Evolutionary conservation across 2,329 filamentous ascomycete species (phyloP).

Genomic region (Fusarium stilboides): DNA sequence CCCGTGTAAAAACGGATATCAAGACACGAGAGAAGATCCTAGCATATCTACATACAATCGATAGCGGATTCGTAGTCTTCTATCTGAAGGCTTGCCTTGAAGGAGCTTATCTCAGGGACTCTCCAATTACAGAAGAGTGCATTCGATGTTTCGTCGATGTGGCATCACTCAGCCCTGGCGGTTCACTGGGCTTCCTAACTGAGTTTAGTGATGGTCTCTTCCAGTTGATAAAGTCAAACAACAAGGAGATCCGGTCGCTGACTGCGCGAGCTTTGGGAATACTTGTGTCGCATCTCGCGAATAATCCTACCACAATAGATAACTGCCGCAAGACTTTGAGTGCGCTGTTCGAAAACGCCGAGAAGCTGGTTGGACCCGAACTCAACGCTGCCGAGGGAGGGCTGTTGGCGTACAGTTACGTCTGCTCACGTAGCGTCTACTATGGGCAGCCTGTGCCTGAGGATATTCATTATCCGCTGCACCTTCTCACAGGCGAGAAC

Average conservation of each 20-base stretch:
- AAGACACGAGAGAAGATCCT: constrained; percentile 73
- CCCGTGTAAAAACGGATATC: constrained; percentile 79
- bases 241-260: constrained; percentile 75
- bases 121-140: constrained; percentile 62
- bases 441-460: constrained; percentile 56
- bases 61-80: constrained; percentile 57
- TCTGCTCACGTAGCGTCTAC: constrained; percentile 62
- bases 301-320: constrained; percentile 53
- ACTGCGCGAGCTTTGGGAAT: constrained; percentile 83
- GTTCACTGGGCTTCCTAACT: constrained; percentile 65
- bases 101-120: constrained; percentile 65
- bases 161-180: constrained; percentile 66
- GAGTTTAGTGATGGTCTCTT: constrained; percentile 68
- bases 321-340: constrained; percentile 54
- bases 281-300: constrained; percentile 75
- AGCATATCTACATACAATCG: constrained; percentile 63
- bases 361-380: constrained; percentile 61
- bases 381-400: constrained; percentile 64
- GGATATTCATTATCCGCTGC: constrained; percentile 50
- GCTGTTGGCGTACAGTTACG: constrained; percentile 61
- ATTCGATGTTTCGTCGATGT: constrained; percentile 69
- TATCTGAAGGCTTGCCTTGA: constrained; percentile 71
- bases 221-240: constrained; percentile 78
- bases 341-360: constrained; percentile 61
- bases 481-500: constrained; percentile 53